Base-by-base conservation (phyloP, 768 basidiomycete species). In the Lentinus tigrinus region DNA sequence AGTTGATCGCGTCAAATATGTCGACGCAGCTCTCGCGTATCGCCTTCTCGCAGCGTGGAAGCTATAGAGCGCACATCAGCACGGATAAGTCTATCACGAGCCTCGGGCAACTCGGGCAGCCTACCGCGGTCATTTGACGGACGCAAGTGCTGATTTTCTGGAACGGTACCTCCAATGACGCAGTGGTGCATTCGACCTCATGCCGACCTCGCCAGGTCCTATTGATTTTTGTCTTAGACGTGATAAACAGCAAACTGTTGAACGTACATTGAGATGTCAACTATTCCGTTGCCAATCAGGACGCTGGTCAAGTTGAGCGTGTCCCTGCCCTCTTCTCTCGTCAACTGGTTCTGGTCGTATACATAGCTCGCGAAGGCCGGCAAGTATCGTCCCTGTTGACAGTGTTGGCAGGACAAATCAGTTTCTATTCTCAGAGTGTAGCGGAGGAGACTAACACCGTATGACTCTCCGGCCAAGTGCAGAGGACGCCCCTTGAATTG, bases 301-400 rank as follows among this genome's bases (percentile, higher is more conserved):
- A 89, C 78, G 56, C 83, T 87, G 54, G 81, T 74, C 4, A 93
- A 74, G 68, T 92, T 91, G 61, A 93, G 75, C 3, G 77, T 72
- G 64, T 62, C 77, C 64, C 71, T 80, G 59, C 78, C 87, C 16
- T 68, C 80, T n/a, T 77, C 70, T 39, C 75, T 70, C 10, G 88
- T 75, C 27, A 75, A 67, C 47, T 70, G 64, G 69, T 94, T 93
- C 63, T 87, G 83, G 70, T 93, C 91, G 48, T 85, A 81, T 11
- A 93, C 84, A 31, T 86, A 85, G 16, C 88, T 80, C 0, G 90
- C 91, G 61, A 93, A 93, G 1, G 88, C 73, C 0, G 87, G 88
- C 1, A 90, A 74, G 65, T 89, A 88, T 11, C 85, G 81, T 5
- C 88, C 87, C 87, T 88, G 51, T 8, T 3, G 34, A 19, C 11